phyloP scores from a whole-genome alignment of 257 asterid genomes.

The Solanum chaucha region DNA sequence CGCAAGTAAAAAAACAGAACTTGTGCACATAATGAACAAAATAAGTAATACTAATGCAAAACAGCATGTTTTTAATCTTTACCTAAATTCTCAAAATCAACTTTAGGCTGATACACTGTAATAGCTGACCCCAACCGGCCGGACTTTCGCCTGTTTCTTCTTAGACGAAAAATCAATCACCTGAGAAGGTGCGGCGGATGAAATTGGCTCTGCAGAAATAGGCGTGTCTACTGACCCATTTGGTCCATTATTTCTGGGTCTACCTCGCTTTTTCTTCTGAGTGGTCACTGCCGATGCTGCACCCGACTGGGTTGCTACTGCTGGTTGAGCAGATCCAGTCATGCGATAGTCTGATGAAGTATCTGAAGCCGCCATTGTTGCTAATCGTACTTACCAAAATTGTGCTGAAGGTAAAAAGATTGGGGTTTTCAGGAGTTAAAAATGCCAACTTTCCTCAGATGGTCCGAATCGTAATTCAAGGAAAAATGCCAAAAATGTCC shows the following conservation, averaged over 20 bases:
- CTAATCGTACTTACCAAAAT: conserved; percentile 7
- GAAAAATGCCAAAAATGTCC: not conserved
- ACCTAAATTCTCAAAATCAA: conserved; percentile 41
- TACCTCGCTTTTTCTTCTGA: conserved; percentile 71
- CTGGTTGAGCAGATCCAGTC: conserved; percentile 7
- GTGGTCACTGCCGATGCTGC: conserved; percentile 12
- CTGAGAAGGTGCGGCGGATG: conserved; percentile 71
- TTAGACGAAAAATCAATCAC: conserved; percentile 73
- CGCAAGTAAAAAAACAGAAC: not conserved
- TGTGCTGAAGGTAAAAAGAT: not conserved
- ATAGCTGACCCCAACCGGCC: conserved; percentile 21
- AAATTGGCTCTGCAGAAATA: conserved; percentile 74
- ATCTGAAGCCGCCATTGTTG: conserved; percentile 80
- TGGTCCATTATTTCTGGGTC: conserved; percentile 74
- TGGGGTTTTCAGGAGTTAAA: no score
- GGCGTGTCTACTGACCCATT: conserved; percentile 47
- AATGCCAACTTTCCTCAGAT: no score
- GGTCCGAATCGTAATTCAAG: no score
- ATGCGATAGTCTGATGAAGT: conserved; percentile 75
- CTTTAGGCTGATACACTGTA: conserved; percentile 34
- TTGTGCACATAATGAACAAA: not conserved
- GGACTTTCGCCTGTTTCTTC: conserved; percentile 25
- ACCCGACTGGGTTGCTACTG: conserved; percentile 6
- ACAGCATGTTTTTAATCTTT: not conserved
- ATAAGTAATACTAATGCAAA: not conserved